Base-by-base conservation (phyloP, 208 protist genomes). In the Acanthamoeba healyi region DNA sequence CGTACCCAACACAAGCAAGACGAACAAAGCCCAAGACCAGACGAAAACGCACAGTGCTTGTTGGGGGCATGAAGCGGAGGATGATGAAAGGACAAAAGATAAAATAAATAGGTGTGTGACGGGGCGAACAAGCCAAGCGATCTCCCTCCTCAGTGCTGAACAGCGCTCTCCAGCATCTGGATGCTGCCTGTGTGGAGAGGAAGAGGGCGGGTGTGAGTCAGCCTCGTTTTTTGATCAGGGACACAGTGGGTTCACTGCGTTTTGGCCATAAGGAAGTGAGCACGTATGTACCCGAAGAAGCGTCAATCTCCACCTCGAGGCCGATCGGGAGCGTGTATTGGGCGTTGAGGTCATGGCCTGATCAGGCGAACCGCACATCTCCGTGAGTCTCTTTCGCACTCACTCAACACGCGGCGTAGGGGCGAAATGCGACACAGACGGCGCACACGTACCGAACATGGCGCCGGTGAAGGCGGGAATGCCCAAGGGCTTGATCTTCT, bases 391-490 rank as follows among this genome's bases (percentile, higher is more conserved):
- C 58, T 65, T 24, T 65, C 22, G 22, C 24, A 19, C 24, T 24
- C 24, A 24, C 58, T 65, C 58, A n/a, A 19, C 24, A 19, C 24
- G 19, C 58, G 19, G 22, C 24, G n/a, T n/a, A n/a, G n/a, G n/a
- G 67, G 67, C 24, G n/a, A 42, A 22, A 51, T 17, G 74, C 42
- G 5, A 82, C 26, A 82, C 56, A 22, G n/a, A n/a, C n/a, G n/a
- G n/a, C n/a, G n/a, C n/a, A n/a, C n/a, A 67, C 61, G 54, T 70
- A 91, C 84, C 84, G n/a, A 91, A 91, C 84, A 91, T 91, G 12
- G 32, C 84, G 22, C 84, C 84, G 34, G 56, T 46, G 56, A 91
- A 91, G 5, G 84, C 84, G 32, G 84, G 84, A 74, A 91, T 70
- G 84, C 84, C 84, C 0, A 91, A 54, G 0, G 84, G 84, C 84